Percentiles rank a stretch among this genome's conserved stretches.
phyloP scores from a whole-genome alignment of 2,329 filamentous ascomycete genomes.

The Ploettnerulaceae sp. region DNA sequence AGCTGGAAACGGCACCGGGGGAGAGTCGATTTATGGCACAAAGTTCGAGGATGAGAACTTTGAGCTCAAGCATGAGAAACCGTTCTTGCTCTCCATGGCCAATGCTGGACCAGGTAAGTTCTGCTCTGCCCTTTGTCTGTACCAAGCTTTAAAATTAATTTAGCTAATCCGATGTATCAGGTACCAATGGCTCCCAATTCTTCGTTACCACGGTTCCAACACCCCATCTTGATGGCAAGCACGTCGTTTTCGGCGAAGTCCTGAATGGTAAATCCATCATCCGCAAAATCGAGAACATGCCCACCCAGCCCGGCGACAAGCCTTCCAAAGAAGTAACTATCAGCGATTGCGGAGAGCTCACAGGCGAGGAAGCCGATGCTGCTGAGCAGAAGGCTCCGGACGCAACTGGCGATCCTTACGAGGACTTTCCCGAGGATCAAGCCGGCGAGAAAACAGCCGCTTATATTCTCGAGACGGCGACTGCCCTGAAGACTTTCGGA shows the following conservation, averaged over 20 bases:
- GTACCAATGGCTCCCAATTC: conserved; percentile 96
- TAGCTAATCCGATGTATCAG: conserved; percentile 38
- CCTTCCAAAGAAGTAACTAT: conserved; percentile 70
- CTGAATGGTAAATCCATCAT: conserved; percentile 88
- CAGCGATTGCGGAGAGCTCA: conserved; percentile 79
- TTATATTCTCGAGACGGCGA: conserved; percentile 71
- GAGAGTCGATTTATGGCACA: conserved; percentile 94
- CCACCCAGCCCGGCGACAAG: conserved; percentile 71
- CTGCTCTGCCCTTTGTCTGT: background rate
- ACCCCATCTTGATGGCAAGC: conserved; percentile 90
- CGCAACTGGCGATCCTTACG: conserved; percentile 81
- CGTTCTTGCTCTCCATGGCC: conserved; percentile 95
- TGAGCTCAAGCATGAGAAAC: conserved; percentile 81
- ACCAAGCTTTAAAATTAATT: background rate
- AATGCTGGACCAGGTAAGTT: conserved; percentile 83
- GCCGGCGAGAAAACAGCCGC: conserved; percentile 53
- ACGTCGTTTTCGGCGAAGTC: conserved; percentile 95
- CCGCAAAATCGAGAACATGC: conserved; percentile 81
- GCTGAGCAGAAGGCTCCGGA: conserved; percentile 68
- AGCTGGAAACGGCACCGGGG: conserved; percentile 86
- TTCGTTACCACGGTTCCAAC: conserved; percentile 96
- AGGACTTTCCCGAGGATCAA: conserved; percentile 92
- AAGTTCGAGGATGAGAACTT: conserved; percentile 99
- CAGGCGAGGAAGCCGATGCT: conserved; percentile 61
- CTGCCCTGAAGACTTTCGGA: conserved; percentile 83